Evolutionary conservation across 225 moss, liverwort and hornwort species (phyloP), one percentile per base, ranked within the genome.

Genomic region (Anthoceros angustus): DNA sequence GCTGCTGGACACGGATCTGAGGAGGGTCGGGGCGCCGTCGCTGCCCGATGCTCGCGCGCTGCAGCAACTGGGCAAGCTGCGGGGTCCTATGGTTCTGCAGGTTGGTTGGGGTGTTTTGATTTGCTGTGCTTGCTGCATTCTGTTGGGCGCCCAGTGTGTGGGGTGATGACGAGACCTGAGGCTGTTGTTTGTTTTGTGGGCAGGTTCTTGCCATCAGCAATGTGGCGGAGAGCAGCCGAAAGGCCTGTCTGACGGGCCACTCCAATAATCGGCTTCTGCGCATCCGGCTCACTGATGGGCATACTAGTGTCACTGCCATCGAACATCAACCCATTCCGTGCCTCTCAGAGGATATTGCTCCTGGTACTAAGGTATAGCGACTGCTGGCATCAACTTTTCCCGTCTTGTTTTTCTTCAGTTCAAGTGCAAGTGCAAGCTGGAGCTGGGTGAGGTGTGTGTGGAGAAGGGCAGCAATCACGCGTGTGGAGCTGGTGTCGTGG

Each of bases 281-380:
- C 62, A 77, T 95, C 61, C 86, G 82, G 41, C 80, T 95, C 25
- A 77, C 91, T 12, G 91, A 95, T 64, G 95, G 95, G 10, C 91
- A 95, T 61, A 65, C 76, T 25, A 82, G 71, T 43, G 64, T 91
- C 24, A 88, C 81, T 24, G 94, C 87, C 4, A 80, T 94, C 55
- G 94, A 94, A 65, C 77, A 80, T 75, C 83, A 76, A 41, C 74
- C 83, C 68, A 75, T 88, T 62, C 77, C 85, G 46, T 79, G 78
- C 5, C 71, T 88, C 70, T 91, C 91, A 70, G 64, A 78, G 20
- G 91, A 95, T 69, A 73, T 87, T 42, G 80, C 91, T 26, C 91
- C 95, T 8, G 95, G 95, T 63, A 95, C 95, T 18, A 95, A 95
- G 91, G 95, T 46, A 25, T 26, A 41, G 18, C 16, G 43, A 24